These are phyloP conservation scores for Metschnikowia kofuensis DNA, from an alignment of 805 yeast species.

Conservation along the genomic window DNA sequence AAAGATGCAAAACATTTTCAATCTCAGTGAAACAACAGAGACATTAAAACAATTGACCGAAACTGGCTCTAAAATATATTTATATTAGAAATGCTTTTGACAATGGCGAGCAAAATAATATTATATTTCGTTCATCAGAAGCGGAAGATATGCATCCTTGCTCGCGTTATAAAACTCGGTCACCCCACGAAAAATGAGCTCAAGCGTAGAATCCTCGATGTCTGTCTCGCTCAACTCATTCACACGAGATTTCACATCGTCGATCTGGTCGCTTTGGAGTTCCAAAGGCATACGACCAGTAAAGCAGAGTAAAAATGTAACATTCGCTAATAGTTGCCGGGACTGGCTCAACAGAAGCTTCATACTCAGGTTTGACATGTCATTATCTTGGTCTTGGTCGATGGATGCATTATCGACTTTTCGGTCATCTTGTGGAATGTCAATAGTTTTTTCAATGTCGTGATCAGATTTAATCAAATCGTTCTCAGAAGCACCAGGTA, in stretches of 20 bases:
- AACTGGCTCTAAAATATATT: conserved; percentile 48
- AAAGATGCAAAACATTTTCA: conserved; percentile 62
- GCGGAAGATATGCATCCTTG: conserved; percentile 21
- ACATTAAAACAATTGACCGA: conserved; percentile 40
- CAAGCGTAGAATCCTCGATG: conserved; percentile 18
- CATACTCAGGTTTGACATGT: neutral
- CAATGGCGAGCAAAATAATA: neutral
- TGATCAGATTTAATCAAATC: no score
- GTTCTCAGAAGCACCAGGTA: neutral
- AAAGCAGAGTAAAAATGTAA: conserved; percentile 23
- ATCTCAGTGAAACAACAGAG: conserved; percentile 44
- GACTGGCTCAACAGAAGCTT: conserved; percentile 2
- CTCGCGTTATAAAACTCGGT: conserved; percentile 29
- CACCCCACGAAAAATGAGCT: conserved; percentile 20
- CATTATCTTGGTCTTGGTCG: neutral
- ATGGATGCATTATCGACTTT: neutral
- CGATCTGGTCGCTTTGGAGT: neutral
- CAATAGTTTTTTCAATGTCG: no score
- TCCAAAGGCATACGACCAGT: conserved; percentile 3
- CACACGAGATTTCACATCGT: neutral
- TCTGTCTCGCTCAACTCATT: conserved; percentile 2
- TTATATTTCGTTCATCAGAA: conserved; percentile 15
- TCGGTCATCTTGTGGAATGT: no score
- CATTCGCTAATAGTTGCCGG: conserved; percentile 21
- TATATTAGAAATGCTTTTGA: conserved; percentile 34